Conservation (phyloP, 306 rosid species). For the Quercus alba region DNA sequence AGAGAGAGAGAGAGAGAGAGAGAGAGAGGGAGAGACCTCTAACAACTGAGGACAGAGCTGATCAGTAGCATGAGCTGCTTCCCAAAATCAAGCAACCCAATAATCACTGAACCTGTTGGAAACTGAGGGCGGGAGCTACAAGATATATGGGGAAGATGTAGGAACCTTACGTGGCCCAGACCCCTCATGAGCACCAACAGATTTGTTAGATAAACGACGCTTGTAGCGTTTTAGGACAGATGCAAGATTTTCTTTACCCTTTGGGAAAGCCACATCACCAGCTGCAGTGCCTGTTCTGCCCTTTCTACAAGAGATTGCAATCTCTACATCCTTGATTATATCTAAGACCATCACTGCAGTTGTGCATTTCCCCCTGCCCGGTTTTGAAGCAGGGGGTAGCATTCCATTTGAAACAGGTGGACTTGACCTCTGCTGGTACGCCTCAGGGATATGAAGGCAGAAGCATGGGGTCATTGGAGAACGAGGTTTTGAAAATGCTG, state of each 20-base stretch:
- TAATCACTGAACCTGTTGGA: neutral
- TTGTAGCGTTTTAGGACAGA: conserved; percentile 95
- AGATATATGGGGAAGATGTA: conserved; percentile 43
- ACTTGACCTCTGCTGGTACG: conserved; percentile 61
- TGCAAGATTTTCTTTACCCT: conserved; percentile 83
- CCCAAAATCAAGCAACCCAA: conserved; percentile 37
- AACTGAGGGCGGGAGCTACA: conserved; percentile 21
- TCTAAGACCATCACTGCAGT: conserved; percentile 58
- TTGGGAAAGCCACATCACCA: conserved; percentile 94
- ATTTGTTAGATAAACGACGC: conserved; percentile 70
- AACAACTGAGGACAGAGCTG: conserved; percentile 16
- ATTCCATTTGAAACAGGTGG: conserved; percentile 70
- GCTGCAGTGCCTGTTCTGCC: conserved; percentile 97
- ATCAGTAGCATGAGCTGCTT: conserved; percentile 36
- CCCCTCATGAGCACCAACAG: conserved; percentile 43
- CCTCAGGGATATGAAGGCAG: conserved; percentile 72
- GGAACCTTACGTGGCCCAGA: conserved; percentile 48
- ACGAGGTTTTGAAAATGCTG: conserved; percentile 83
- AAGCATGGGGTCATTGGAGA: conserved; percentile 68
- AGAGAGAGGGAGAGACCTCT: conserved; percentile 1
- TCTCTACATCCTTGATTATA: conserved; percentile 81
- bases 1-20: conserved; percentile 2
- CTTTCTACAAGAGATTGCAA: conserved; percentile 67
- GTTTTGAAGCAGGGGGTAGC: conserved; percentile 80
- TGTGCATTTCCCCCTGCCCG: conserved; percentile 81